Evolutionary conservation across 352 stramenopile species (phyloP).

Genomic region (Globisporangium takayamanum): DNA sequence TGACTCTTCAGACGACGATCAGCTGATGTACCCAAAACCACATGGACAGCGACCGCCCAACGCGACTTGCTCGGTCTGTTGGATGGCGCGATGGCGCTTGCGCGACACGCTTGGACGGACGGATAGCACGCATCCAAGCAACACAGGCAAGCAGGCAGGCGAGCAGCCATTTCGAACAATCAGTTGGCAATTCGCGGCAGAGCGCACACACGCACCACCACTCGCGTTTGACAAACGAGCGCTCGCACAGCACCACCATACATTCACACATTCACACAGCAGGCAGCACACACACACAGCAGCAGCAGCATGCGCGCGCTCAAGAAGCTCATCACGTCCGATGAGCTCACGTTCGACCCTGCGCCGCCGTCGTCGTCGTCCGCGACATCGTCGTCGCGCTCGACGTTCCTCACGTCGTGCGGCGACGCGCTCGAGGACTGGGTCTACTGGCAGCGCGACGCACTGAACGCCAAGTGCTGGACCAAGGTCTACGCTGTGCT

Average conservation of each 20-base stretch:
- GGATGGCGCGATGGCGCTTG: no score
- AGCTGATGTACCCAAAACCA: no score
- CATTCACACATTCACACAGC: background rate
- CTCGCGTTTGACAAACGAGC: no score
- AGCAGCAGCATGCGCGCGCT: conserved; percentile 1
- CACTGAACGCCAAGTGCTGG: conserved; percentile 59
- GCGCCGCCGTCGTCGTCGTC: conserved; percentile 15
- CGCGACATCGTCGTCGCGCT: conserved; percentile 26
- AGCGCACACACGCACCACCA: no score
- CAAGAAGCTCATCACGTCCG: conserved; percentile 19
- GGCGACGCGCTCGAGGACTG: conserved; percentile 55
- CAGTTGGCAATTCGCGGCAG: no score
- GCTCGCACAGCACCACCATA: background rate
- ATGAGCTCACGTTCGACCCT: conserved; percentile 23
- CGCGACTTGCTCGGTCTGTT: no score
- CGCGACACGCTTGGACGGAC: no score
- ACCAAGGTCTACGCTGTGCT: conserved; percentile 77
- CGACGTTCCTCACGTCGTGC: conserved; percentile 40
- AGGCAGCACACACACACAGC: background rate
- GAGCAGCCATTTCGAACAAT: no score
- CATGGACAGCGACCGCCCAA: no score
- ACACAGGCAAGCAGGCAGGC: no score
- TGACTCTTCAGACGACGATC: no score
- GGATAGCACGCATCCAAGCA: no score
- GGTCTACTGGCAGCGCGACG: conserved; percentile 83